Percentiles rank a stretch among this genome's conserved stretches.
Conservation (phyloP, 495 filamentous ascomycete genomes). For the Penicillium lagena region DNA sequence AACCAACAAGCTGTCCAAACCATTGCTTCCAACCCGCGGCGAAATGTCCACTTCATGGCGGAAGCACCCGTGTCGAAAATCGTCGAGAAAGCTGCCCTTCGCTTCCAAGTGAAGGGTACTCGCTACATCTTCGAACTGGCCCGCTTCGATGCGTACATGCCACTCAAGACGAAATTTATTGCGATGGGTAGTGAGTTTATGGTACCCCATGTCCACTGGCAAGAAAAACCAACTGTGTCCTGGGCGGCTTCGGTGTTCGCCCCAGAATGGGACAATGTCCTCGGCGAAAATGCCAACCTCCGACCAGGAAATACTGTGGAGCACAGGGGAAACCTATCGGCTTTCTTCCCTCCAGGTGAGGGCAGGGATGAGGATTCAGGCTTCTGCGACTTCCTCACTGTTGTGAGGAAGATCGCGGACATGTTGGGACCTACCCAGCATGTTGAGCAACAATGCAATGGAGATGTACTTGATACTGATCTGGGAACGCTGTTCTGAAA, state of each 20-base stretch:
- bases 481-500: background rate
- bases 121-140: slow-evolving; percentile 50
- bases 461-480: background rate
- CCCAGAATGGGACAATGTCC: slow-evolving; percentile 41
- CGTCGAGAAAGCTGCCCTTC: slow-evolving; percentile 44
- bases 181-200: too few relatives aligned
- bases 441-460: background rate
- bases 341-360: slow-evolving; percentile 37
- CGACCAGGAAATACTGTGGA: slow-evolving; percentile 20
- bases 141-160: slow-evolving; percentile 46
- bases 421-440: slow-evolving; percentile 24
- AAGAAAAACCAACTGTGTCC: slow-evolving; percentile 3
- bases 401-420: slow-evolving; percentile 22
- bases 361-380: slow-evolving; percentile 11
- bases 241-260: slow-evolving; percentile 47
- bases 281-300: slow-evolving; percentile 26
- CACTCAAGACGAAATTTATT: background rate
- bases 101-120: slow-evolving; percentile 39
- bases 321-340: slow-evolving; percentile 34
- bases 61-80: slow-evolving; percentile 22
- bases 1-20: slow-evolving; percentile 2
- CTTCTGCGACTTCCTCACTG: slow-evolving; percentile 26
- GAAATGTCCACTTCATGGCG: slow-evolving; percentile 18
- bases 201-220: background rate
- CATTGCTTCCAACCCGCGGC: slow-evolving; percentile 16